These are phyloP conservation scores for Leccinum disarticulatum DNA, from an alignment of 768 basidiomycete species.

Conservation along the genomic window DNA sequence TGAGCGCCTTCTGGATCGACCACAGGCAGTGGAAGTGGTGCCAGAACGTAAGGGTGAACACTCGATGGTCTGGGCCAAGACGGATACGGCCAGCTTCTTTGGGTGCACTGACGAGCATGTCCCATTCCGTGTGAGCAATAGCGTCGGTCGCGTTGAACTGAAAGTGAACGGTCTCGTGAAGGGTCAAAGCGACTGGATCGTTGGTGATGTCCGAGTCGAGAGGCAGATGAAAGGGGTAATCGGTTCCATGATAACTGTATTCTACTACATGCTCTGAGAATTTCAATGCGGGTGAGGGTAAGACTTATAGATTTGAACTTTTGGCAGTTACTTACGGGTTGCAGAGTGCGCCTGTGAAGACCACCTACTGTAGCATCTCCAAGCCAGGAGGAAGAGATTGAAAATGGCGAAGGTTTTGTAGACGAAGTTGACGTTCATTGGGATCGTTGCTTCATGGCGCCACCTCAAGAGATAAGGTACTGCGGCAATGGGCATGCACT, in stretches of 20 bases:
- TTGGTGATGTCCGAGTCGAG: neutral
- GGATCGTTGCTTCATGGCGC: neutral
- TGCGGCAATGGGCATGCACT: neutral
- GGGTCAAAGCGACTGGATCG: conserved; percentile 12
- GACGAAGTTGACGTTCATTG: conserved; percentile 1
- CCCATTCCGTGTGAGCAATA: conserved; percentile 10
- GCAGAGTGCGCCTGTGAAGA: neutral
- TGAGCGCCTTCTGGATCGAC: conserved; percentile 13
- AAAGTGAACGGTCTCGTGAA: conserved; percentile 15
- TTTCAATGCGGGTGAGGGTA: neutral
- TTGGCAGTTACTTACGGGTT: conserved; percentile 1
- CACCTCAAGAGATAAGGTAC: neutral
- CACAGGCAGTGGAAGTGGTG: conserved; percentile 17
- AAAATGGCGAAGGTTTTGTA: neutral
- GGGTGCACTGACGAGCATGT: conserved; percentile 8
- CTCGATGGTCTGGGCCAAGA: conserved; percentile 14
- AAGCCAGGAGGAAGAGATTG: conserved; percentile 6
- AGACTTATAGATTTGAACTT: neutral
- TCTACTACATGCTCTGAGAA: neutral
- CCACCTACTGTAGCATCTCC: conserved; percentile 6
- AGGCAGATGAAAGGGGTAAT: conserved; percentile 12
- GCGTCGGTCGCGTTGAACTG: conserved; percentile 7
- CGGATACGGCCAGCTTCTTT: conserved; percentile 11
- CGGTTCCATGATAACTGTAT: conserved; percentile 13
- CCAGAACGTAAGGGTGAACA: conserved; percentile 13